Evolutionary conservation across 2,329 filamentous ascomycete species (phyloP).

Genomic region (Trichophyton schoenleinii): DNA sequence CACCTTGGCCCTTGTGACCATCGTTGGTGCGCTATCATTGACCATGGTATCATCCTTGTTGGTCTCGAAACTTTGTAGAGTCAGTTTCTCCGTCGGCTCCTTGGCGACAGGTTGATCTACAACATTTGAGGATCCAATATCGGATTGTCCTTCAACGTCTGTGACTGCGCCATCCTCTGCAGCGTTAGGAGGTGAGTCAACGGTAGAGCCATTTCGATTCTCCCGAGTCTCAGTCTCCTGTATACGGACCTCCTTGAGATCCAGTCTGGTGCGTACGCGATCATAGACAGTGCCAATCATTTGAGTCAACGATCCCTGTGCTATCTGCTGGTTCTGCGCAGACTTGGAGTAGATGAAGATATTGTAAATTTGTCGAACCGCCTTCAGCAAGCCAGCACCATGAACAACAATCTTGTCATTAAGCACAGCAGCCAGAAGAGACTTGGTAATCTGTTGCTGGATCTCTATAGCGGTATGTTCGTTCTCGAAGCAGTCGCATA

Average conservation of each 20-base stretch:
- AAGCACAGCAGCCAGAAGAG: slow-evolving; percentile 80
- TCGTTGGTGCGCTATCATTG: slow-evolving; percentile 54
- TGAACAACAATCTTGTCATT: slow-evolving; percentile 99
- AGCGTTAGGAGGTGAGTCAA: slow-evolving; percentile 26
- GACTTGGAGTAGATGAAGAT: slow-evolving; percentile 93
- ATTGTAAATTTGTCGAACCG: slow-evolving; percentile 96
- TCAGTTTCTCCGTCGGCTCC: slow-evolving; percentile 46
- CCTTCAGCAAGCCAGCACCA: slow-evolving; percentile 87
- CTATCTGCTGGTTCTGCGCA: slow-evolving; percentile 89
- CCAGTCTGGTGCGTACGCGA: slow-evolving; percentile 71
- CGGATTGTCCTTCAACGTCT: slow-evolving; percentile 36
- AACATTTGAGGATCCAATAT: slow-evolving; percentile 24
- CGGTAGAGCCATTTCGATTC: slow-evolving; percentile 21
- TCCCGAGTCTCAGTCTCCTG: slow-evolving; percentile 27
- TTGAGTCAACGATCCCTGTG: slow-evolving; percentile 90
- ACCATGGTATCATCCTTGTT: slow-evolving; percentile 55
- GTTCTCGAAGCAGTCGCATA: slow-evolving; percentile 97
- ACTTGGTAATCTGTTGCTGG: slow-evolving; percentile 97
- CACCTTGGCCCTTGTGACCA: slow-evolving; percentile 48
- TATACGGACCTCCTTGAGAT: slow-evolving; percentile 70
- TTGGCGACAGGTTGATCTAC: slow-evolving; percentile 40
- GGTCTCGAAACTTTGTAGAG: slow-evolving; percentile 56
- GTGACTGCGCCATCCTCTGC: slow-evolving; percentile 34
- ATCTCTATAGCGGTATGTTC: slow-evolving; percentile 86
- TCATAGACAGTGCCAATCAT: slow-evolving; percentile 99